phyloP scores from a whole-genome alignment of 257 asterid species.

The Schizonepeta tenuifolia region DNA sequence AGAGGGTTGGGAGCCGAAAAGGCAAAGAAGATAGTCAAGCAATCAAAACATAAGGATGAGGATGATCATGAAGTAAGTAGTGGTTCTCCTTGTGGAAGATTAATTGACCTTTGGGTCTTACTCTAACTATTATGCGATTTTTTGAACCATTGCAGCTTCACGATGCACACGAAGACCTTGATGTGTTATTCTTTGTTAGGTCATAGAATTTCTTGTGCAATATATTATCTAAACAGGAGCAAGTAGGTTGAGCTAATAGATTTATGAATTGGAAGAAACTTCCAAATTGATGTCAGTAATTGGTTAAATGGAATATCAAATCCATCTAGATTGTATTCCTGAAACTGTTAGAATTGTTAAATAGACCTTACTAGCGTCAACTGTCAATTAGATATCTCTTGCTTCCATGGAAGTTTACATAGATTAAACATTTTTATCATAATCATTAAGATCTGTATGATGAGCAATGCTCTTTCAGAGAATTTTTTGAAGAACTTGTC shows the following conservation, averaged over 20 bases:
- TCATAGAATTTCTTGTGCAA: background rate
- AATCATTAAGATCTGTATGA: background rate
- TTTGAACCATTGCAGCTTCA: constrained; percentile 14
- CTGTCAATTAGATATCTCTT: background rate
- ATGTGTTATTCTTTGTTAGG: background rate
- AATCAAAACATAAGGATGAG: constrained; percentile 29
- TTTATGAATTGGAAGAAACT: background rate
- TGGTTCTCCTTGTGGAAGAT: constrained; percentile 10
- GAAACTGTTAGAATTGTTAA: background rate
- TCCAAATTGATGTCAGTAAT: background rate
- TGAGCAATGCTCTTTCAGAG: background rate
- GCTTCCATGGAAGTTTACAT: background rate
- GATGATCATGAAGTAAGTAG: constrained; percentile 50
- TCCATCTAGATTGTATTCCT: background rate
- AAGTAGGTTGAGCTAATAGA: background rate
- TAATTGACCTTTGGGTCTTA: background rate
- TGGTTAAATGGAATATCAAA: background rate
- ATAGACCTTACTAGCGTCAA: no score
- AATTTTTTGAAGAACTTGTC: background rate
- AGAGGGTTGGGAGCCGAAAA: constrained; percentile 90
- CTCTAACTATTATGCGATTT: constrained; percentile 8
- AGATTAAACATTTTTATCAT: background rate
- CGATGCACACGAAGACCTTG: background rate
- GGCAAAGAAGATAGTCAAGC: constrained; percentile 45
- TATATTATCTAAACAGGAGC: background rate